These are phyloP conservation scores for Globisporangium apiculatum DNA, from an alignment of 352 stramenopile genomes.

Conservation along the genomic window DNA sequence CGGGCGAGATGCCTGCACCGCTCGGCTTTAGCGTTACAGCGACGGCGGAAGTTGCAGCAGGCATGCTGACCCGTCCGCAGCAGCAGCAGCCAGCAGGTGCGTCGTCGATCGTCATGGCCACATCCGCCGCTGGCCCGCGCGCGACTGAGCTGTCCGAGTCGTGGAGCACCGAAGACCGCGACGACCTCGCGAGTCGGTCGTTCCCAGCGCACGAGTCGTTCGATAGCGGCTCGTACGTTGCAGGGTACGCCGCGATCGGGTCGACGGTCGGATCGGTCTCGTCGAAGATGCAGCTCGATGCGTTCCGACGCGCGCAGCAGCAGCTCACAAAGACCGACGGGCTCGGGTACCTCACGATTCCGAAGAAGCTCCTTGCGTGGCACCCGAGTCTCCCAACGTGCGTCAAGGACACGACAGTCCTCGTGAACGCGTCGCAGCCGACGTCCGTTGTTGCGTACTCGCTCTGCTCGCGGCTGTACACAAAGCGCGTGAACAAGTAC, in stretches of 20 bases:
- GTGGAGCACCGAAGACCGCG: constrained; percentile 57
- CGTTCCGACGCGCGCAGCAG: constrained; percentile 57
- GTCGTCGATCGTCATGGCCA: too few relatives aligned
- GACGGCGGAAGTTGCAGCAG: constrained; percentile 8
- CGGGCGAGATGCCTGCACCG: constrained; percentile 21
- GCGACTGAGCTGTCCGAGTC: constrained; percentile 43
- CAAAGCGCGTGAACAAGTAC: constrained; percentile 61
- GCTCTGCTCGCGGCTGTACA: constrained; percentile 79
- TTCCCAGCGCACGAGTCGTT: constrained; percentile 52
- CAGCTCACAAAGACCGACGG: constrained; percentile 53
- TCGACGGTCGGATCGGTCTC: constrained; percentile 62
- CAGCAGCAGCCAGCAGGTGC: too few relatives aligned
- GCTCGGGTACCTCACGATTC: constrained; percentile 68
- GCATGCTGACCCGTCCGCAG: too few relatives aligned
- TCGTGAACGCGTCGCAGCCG: constrained; percentile 74
- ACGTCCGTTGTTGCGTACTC: constrained; percentile 85
- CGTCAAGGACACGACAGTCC: constrained; percentile 60
- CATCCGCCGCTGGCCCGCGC: too few relatives aligned
- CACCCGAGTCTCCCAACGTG: constrained; percentile 70
- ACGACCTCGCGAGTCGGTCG: constrained; percentile 58
- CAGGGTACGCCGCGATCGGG: constrained; percentile 17
- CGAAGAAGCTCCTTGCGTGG: constrained; percentile 73
- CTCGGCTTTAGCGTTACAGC: constrained; percentile 41
- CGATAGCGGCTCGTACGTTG: constrained; percentile 25
- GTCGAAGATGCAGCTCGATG: constrained; percentile 52